Base-by-base conservation (phyloP, 2,329 filamentous ascomycete genomes). In the Lecanicillium sp. region DNA sequence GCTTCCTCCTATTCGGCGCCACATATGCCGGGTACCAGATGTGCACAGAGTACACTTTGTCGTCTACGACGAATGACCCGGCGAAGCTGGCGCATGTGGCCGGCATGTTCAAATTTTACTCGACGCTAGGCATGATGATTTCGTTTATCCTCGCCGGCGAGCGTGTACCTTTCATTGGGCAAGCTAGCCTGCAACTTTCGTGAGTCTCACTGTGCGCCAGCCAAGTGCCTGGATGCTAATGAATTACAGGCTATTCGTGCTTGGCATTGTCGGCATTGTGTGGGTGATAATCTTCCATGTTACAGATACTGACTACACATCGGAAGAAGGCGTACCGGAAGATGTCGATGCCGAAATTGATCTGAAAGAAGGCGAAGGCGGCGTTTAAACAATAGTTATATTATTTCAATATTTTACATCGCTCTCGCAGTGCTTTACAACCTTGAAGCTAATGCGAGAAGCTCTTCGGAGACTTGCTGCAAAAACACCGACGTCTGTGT, bases 71-170 rank as follows among this genome's bases (percentile, higher is more conserved):
- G 11, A 36, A 24, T 5, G 44, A 47, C 5, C 44, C 44, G 10
- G 35, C 44, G 4, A 39, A 24, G 14, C 36, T 47, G 5, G 44
- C 44, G 5, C 44, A 36, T 5, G 44, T 47, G 11, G 44, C 44
- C 4, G 44, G 44, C 17, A 47, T 47, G 36, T 47, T 47, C 11
- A 47, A 47, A 19, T 47, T 47, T 15, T 47, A 47, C 27, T 47
- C 44, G 17, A 47, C 44, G 14, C 36, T 47, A 21, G 44, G 44
- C 9, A 47, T 47, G 44, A 47, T 47, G 44, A 20, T 47, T 24
- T 47, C 44, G 14, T 47, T 47, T 32, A 30, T 47, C 8, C 3
- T 47, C 15, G 44, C 44, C 5, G 44, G 44, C 9, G 44, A 47
- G 3, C 44, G 36, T 4, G 44, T 47, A 8, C 26, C 44, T 1